Evolutionary conservation across 1,284 basidiomycete species (phyloP).

Genomic region (Ceratobasidium sp.): DNA sequence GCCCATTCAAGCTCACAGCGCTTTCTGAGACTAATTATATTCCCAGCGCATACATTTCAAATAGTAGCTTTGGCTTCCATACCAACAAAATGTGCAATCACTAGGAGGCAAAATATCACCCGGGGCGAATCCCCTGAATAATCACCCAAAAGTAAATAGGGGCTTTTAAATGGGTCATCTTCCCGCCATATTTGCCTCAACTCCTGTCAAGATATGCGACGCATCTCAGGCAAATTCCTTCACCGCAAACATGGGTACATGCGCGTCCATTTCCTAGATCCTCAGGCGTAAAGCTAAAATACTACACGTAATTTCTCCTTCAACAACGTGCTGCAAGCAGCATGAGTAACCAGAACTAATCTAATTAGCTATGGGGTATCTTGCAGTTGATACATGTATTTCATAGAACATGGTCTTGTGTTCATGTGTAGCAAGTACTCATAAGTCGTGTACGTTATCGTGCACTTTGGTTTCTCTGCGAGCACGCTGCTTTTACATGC

Average conservation of each 20-base stretch:
- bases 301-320: background rate
- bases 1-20: background rate
- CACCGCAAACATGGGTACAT: background rate
- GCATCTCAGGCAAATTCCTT: background rate
- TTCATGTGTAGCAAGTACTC: background rate
- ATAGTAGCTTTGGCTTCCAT: background rate
- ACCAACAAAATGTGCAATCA: background rate
- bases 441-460: background rate
- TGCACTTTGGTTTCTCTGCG: background rate
- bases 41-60: background rate
- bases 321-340: background rate
- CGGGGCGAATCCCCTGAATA: background rate
- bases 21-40: background rate
- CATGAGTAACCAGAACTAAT: background rate
- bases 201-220: background rate
- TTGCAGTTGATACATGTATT: background rate
- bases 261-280: no score
- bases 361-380: background rate
- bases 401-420: background rate
- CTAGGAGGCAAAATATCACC: background rate
- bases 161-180: background rate
- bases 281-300: no score
- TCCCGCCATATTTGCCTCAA: background rate
- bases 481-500: background rate
- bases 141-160: background rate